Evolutionary conservation across 2,329 filamentous ascomycete species (phyloP).

Genomic region (Penicillium sp.): DNA sequence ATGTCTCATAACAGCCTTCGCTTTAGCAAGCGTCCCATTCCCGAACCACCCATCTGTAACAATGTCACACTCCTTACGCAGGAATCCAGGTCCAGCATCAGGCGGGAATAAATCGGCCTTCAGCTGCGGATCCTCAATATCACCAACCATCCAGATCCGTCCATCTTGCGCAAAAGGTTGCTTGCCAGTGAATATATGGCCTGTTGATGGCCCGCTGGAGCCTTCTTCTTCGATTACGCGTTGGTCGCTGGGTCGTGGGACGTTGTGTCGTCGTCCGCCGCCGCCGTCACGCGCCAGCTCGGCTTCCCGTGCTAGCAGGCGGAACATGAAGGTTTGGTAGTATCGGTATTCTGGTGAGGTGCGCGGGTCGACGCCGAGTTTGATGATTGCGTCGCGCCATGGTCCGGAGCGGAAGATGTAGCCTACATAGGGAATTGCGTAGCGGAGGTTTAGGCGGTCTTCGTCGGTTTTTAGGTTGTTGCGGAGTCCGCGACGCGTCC

Average conservation of each 20-base stretch:
- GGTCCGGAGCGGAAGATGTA: constrained; percentile 93
- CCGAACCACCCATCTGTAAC: constrained; percentile 77
- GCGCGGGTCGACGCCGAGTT: constrained; percentile 83
- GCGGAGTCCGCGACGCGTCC: constrained; percentile 77
- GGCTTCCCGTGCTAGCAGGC: constrained; percentile 51
- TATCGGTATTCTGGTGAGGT: constrained; percentile 70
- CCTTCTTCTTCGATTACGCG: constrained; percentile 1
- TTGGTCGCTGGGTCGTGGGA: constrained; percentile 18
- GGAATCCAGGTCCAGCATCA: constrained; percentile 47
- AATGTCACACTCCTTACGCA: constrained; percentile 59
- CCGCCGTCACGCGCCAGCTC: constrained; percentile 34
- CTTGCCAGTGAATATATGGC: constrained; percentile 79
- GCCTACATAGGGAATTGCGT: constrained; percentile 77
- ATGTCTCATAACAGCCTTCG: constrained; percentile 81
- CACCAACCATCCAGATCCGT: constrained; percentile 91
- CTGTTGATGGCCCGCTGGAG: constrained; percentile 8
- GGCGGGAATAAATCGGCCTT: constrained; percentile 62
- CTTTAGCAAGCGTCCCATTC: constrained; percentile 76
- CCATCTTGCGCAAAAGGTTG: constrained; percentile 69
- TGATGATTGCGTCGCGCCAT: constrained; percentile 83
- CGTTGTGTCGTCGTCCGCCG: constrained; percentile 30
- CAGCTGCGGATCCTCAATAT: constrained; percentile 79
- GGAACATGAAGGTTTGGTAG: constrained; percentile 89
- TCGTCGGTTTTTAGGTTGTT: constrained; percentile 62
- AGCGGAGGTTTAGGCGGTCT: constrained; percentile 60